Conservation (phyloP, 352 stramenopile species). For the Pythium dissotocum region DNA sequence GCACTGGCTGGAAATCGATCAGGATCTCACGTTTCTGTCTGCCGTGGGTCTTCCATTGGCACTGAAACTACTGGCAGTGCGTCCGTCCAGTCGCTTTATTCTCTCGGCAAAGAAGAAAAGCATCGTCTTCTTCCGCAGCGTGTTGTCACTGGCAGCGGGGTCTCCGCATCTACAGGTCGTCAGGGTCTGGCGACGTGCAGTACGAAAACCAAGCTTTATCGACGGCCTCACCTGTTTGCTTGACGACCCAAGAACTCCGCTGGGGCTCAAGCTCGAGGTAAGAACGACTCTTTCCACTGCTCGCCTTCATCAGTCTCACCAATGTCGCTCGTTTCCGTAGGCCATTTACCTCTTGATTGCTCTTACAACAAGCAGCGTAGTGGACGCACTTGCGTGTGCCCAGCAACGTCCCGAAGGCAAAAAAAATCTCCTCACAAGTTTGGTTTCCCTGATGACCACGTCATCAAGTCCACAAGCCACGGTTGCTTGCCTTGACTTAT, state of each 20-base stretch:
- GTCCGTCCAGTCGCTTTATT: background rate
- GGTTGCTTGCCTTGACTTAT: background rate
- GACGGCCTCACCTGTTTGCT: background rate
- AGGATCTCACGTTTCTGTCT: background rate
- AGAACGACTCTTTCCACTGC: background rate
- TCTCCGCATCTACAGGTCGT: background rate
- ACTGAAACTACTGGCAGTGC: background rate
- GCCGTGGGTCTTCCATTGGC: slow-evolving; percentile 1
- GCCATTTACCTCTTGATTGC: background rate
- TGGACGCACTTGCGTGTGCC: slow-evolving; percentile 8
- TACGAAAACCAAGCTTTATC: background rate
- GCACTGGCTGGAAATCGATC: slow-evolving; percentile 7
- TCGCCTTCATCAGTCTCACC: background rate
- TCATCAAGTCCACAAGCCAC: background rate
- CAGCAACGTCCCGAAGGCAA: background rate
- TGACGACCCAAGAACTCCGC: background rate
- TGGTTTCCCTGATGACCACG: background rate
- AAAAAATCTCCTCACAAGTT: background rate
- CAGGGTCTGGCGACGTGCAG: background rate
- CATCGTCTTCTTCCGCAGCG: slow-evolving; percentile 3
- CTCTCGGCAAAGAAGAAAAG: slow-evolving; percentile 6
- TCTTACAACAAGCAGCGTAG: slow-evolving; percentile 2
- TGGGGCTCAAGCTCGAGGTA: slow-evolving; percentile 2
- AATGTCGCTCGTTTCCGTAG: background rate
- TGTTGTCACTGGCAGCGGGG: background rate